Conservation (phyloP, 2,329 filamentous ascomycete genomes). For the Diaporthe amygdali region DNA sequence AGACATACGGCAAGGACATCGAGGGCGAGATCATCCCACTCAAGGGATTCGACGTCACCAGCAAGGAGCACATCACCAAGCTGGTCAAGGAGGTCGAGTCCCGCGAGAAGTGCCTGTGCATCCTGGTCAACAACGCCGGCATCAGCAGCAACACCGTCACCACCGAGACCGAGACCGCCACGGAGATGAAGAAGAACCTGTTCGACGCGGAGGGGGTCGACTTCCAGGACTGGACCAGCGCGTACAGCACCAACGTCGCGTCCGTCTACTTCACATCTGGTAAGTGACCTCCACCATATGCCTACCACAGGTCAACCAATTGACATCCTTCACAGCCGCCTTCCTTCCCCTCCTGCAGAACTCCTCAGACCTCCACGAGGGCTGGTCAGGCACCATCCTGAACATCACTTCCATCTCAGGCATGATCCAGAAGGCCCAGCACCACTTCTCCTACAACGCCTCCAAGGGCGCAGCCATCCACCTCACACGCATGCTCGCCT, state of each 20-base stretch:
- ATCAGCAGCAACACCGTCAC: conserved; percentile 61
- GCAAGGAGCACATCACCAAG: conserved; percentile 61
- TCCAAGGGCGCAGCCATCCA: conserved; percentile 70
- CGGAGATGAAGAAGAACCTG: conserved; percentile 62
- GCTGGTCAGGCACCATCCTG: conserved; percentile 65
- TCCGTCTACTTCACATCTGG: conserved; percentile 63
- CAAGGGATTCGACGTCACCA: conserved; percentile 62
- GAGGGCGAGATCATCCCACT: conserved; percentile 65
- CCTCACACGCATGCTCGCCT: conserved; percentile 66
- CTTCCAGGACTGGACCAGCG: conserved; percentile 73
- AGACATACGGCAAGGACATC: conserved; percentile 59
- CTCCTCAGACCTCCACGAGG: conserved; percentile 44
- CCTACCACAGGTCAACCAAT: not conserved
- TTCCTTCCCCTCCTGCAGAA: conserved; percentile 67
- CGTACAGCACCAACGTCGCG: conserved; percentile 78
- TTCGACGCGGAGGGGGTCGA: conserved; percentile 67
- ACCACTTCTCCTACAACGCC: conserved; percentile 70
- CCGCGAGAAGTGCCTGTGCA: conserved; percentile 62
- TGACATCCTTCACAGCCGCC: conserved; percentile 46
- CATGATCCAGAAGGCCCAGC: conserved; percentile 64
- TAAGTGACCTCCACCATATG: not conserved
- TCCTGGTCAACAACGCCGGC: conserved; percentile 74
- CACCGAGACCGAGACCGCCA: conserved; percentile 57
- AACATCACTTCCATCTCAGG: conserved; percentile 74
- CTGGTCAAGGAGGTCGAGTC: conserved; percentile 63